Evolutionary conservation across 805 yeast genomes (phyloP), one percentile per base, ranked within the genome.

Genomic region (Wickerhamiella musiphila): DNA sequence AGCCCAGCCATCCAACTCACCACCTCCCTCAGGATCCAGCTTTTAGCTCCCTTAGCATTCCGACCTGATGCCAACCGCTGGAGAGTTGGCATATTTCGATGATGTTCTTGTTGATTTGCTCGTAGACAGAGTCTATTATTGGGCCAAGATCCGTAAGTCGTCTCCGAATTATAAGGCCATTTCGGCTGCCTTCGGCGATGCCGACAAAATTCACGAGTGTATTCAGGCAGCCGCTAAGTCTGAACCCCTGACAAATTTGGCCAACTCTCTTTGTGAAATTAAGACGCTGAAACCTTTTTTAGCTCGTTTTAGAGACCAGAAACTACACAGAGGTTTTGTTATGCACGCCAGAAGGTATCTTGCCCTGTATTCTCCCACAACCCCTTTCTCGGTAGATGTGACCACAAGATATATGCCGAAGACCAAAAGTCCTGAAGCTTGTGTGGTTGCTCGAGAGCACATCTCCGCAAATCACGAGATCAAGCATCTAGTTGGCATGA

Each of bases 321-420:
- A 34, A 6, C 40, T 43, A 6, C 39, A 41, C 9, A 34, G 27
- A 6, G 60, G 55, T 25, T 63, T 64, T 34, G 52, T 45, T 18
- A 39, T 39, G 20, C 66, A 63, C 31, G 44, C 54, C 1, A 40
- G 41, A 19, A 47, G 57, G 22, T 64, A 64, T 35, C 32, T 63
- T 15, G 44, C 45, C 20, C 38, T 60, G 14, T 63, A 50, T 36
- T 33, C 37, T 1, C 52, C 53, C 5, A 55, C 54, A 9, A 57
- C 63, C 32, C 60, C 59, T 6, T 63, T 60, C 41, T 63, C 57
- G 29, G 39, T 64, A 12, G 51, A 56, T 32, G 55, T 62, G 2
- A 61, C 67, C 5, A 64, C 59, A 30, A 45, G 68, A 5, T 64
- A 61, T 37, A 37, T 42, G 18, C 22, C 42, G 8, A 42, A 45